Conservation (phyloP, 2,329 filamentous ascomycete species). For the Beauveria caledonica region DNA sequence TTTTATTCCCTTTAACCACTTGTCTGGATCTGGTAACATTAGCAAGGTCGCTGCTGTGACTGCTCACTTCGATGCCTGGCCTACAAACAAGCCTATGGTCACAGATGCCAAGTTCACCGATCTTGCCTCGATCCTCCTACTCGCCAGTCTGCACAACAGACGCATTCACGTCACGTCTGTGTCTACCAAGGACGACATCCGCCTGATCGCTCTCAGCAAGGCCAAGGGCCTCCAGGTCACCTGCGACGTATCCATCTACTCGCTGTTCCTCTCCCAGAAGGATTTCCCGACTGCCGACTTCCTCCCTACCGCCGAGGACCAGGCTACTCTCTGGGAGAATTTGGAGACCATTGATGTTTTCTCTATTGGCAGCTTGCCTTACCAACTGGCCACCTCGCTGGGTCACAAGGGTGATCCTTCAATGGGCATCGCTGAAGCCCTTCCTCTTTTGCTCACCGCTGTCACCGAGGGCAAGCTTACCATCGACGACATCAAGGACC, state of each 20-base stretch:
- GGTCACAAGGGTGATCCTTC: slow-evolving; percentile 47
- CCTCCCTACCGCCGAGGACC: slow-evolving; percentile 60
- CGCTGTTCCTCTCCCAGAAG: slow-evolving; percentile 63
- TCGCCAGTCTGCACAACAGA: slow-evolving; percentile 69
- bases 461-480: slow-evolving; percentile 66
- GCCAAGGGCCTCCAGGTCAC: slow-evolving; percentile 75
- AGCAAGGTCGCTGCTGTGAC: slow-evolving; percentile 75
- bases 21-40: slow-evolving; percentile 73
- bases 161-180: slow-evolving; percentile 75
- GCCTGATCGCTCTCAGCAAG: slow-evolving; percentile 68
- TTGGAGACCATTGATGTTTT: slow-evolving; percentile 68
- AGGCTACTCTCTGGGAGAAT: slow-evolving; percentile 66
- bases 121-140: slow-evolving; percentile 68
- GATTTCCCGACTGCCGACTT: slow-evolving; percentile 61
- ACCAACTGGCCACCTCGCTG: slow-evolving; percentile 57
- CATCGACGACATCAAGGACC: slow-evolving; percentile 61
- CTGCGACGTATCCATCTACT: slow-evolving; percentile 75
- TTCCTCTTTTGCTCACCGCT: slow-evolving; percentile 68
- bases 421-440: slow-evolving; percentile 62
- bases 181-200: slow-evolving; percentile 71
- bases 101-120: slow-evolving; percentile 76
- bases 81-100: slow-evolving; percentile 67
- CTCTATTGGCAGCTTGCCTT: slow-evolving; percentile 70
- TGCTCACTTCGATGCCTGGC: slow-evolving; percentile 72
- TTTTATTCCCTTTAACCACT: slow-evolving; percentile 75